Evolutionary conservation across 164 flowering plant genomes (phyloP).

Genomic region (Vitis cinerea): DNA sequence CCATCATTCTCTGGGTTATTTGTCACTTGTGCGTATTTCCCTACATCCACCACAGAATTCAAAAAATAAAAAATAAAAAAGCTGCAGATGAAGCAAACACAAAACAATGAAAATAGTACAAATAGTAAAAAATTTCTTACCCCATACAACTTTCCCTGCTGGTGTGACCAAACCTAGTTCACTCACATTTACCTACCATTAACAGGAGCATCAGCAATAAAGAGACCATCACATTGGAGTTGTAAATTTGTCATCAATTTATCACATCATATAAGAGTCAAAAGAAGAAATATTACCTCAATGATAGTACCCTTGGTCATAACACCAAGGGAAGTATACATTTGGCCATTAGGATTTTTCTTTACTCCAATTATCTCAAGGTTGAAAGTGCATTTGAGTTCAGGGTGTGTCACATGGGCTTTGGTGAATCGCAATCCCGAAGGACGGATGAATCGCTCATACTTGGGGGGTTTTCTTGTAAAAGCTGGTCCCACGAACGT

Average conservation of each 20-base stretch:
- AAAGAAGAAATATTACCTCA: constrained; percentile 51
- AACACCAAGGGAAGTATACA: constrained; percentile 97
- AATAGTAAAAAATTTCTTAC: constrained; percentile 30
- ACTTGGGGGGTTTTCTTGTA: constrained; percentile 97
- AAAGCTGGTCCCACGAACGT: constrained; percentile 93
- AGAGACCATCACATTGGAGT: too few species aligned
- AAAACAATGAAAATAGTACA: not conserved
- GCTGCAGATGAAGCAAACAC: not conserved
- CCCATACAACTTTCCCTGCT: constrained; percentile 98
- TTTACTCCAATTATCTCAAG: constrained; percentile 94
- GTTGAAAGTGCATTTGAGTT: constrained; percentile 91
- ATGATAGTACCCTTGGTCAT: constrained; percentile 91
- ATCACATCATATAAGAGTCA: not conserved
- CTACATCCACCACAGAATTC: constrained; percentile 34
- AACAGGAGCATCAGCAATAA: not conserved
- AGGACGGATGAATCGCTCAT: constrained; percentile 95
- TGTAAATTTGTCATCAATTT: too few species aligned
- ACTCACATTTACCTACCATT: constrained; percentile 81
- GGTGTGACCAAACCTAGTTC: constrained; percentile 98
- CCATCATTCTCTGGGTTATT: constrained; percentile 98
- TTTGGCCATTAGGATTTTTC: constrained; percentile 94
- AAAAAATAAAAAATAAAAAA: not conserved
- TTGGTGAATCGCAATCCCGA: constrained; percentile 82
- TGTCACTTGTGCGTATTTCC: constrained; percentile 95
- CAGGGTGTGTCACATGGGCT: constrained; percentile 98